These are phyloP conservation scores for Priceomyces fermenticarens DNA, from an alignment of 805 yeast genomes.

Conservation along the genomic window DNA sequence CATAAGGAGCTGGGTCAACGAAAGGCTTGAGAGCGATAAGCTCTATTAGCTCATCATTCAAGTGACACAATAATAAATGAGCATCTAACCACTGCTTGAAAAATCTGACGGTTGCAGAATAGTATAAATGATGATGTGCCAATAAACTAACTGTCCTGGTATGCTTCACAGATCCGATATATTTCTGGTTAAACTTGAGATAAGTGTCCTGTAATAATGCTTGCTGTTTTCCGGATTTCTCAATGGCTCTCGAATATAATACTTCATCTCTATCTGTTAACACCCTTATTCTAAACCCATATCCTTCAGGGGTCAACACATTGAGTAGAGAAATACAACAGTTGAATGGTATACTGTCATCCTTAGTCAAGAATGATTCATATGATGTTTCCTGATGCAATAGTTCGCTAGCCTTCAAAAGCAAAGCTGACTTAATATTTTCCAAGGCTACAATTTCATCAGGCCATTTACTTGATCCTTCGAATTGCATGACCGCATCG, in stretches of 20 bases:
- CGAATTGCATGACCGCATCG: slow-evolving; percentile 81
- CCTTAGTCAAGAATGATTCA: slow-evolving; percentile 60
- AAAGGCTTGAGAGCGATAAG: slow-evolving; percentile 79
- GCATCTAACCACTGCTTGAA: slow-evolving; percentile 89
- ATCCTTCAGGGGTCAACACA: slow-evolving; percentile 84
- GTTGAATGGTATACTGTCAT: slow-evolving; percentile 64
- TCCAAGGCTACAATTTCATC: slow-evolving; percentile 83
- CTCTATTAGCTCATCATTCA: slow-evolving; percentile 78
- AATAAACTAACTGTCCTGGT: slow-evolving; percentile 73
- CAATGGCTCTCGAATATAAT: slow-evolving; percentile 68
- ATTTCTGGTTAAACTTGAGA: slow-evolving; percentile 61
- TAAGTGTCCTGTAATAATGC: slow-evolving; percentile 59
- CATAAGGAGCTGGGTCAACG: slow-evolving; percentile 83
- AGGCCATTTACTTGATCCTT: slow-evolving; percentile 92
- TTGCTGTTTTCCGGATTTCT: slow-evolving; percentile 60
- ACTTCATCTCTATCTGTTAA: slow-evolving; percentile 81
- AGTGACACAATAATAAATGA: slow-evolving; percentile 69
- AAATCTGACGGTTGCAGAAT: slow-evolving; percentile 76
- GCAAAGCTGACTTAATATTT: slow-evolving; percentile 85
- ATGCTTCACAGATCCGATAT: slow-evolving; percentile 70
- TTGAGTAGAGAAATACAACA: slow-evolving; percentile 55
- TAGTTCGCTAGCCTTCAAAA: slow-evolving; percentile 58
- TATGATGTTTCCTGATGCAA: slow-evolving; percentile 53
- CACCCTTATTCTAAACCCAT: slow-evolving; percentile 74
- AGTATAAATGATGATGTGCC: slow-evolving; percentile 67